Evolutionary conservation across 805 yeast genomes (phyloP).

Genomic region (Yarrowia yakushimensis): DNA sequence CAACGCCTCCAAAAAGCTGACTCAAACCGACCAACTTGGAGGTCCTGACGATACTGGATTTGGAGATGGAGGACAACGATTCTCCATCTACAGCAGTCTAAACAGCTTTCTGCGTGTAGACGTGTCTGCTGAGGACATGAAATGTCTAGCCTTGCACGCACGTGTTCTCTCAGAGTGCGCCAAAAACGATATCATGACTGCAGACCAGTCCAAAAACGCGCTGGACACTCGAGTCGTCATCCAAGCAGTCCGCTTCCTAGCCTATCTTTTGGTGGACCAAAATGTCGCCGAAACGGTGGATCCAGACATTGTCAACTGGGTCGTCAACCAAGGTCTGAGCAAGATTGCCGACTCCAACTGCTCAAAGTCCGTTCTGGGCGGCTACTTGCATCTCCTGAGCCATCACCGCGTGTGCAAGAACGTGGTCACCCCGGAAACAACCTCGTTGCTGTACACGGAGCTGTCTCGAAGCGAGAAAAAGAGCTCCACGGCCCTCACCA

Average conservation of each 20-base stretch:
- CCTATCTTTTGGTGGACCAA: conserved; percentile 4
- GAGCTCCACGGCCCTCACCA: conserved; percentile 7
- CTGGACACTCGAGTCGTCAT: conserved; percentile 20
- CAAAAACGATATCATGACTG: conserved; percentile 4
- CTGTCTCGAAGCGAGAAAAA: not conserved
- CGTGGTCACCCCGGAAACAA: not conserved
- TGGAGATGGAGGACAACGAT: conserved; percentile 20
- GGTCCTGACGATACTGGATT: conserved; percentile 14
- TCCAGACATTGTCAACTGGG: conserved; percentile 3
- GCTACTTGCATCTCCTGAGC: conserved; percentile 18
- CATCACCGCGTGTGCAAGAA: conserved; percentile 17
- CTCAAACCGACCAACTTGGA: not conserved
- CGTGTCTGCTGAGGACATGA: not conserved
- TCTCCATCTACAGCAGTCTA: conserved; percentile 4
- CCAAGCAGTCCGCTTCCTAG: conserved; percentile 4
- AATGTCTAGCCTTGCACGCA: not conserved
- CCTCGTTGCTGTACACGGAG: conserved; percentile 4
- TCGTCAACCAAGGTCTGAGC: not conserved
- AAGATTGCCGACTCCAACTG: not conserved
- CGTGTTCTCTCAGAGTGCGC: not conserved
- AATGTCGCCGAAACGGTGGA: not conserved
- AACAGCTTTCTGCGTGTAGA: not conserved
- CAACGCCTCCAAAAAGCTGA: not conserved
- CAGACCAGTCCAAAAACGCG: conserved; percentile 1
- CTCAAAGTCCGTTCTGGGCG: conserved; percentile 17